Percentiles rank a stretch among this genome's conserved stretches.
Evolutionary conservation across 352 stramenopile species (phyloP).

Genomic region (Phytophthora multivora): DNA sequence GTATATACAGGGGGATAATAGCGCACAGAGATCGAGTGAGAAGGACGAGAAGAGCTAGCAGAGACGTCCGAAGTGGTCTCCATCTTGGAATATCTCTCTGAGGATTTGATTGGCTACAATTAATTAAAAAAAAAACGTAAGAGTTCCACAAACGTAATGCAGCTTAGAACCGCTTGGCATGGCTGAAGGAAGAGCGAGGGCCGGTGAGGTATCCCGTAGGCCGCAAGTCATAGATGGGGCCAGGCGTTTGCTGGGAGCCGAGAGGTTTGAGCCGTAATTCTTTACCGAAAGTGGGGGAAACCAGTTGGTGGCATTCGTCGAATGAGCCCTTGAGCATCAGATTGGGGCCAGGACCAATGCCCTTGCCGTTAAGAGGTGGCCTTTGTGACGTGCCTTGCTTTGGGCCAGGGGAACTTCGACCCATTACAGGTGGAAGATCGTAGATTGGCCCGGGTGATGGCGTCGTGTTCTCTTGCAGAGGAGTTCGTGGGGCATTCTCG

Average conservation of each 20-base stretch:
- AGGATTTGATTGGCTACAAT: neutral
- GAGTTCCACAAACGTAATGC: too few species aligned
- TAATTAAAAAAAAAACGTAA: too few species aligned
- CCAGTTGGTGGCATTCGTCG: conserved; percentile 42
- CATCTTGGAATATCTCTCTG: neutral
- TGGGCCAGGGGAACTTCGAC: conserved; percentile 39
- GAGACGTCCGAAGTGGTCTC: conserved; percentile 2
- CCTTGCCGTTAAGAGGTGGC: conserved; percentile 56
- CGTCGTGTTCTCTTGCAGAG: conserved; percentile 57
- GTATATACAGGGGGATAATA: neutral
- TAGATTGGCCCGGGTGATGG: conserved; percentile 80
- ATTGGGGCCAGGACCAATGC: conserved; percentile 65
- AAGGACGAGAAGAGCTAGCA: neutral
- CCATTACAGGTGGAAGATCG: conserved; percentile 57
- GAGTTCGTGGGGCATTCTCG: conserved; percentile 60
- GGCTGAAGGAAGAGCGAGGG: conserved; percentile 58
- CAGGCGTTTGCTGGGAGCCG: conserved; percentile 38
- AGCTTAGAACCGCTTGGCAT: conserved; percentile 65
- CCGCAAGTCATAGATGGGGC: conserved; percentile 74
- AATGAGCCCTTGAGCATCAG: conserved; percentile 64
- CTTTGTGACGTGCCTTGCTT: conserved; percentile 73
- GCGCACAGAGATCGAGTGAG: conserved; percentile 31
- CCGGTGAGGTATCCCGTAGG: conserved; percentile 69
- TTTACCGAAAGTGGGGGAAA: conserved; percentile 77
- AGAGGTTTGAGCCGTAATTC: conserved; percentile 51